Conservation (phyloP, 306 rosid species). For the Ormosia semicastrata region DNA sequence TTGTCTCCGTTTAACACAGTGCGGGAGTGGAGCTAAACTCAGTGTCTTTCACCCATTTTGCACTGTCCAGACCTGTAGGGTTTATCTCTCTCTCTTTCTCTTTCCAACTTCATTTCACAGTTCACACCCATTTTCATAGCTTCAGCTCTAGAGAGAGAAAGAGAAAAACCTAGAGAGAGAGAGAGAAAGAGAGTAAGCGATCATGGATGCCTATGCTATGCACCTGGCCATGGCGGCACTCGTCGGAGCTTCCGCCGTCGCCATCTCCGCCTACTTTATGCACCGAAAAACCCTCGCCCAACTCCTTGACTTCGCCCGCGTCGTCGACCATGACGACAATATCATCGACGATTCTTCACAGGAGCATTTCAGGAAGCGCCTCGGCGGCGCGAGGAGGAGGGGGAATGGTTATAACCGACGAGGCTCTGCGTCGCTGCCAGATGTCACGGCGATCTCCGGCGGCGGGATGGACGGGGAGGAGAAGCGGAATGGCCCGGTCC, state of each 20-base stretch:
- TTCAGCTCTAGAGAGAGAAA: not conserved
- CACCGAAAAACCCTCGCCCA: conserved; percentile 78
- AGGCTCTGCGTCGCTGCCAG: conserved; percentile 58
- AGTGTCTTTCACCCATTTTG: too few relatives aligned
- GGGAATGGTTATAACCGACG: conserved; percentile 42
- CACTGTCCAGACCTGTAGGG: not conserved
- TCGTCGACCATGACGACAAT: conserved; percentile 47
- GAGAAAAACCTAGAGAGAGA: not conserved
- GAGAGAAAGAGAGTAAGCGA: not conserved
- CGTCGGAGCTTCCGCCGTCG: conserved; percentile 81
- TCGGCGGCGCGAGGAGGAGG: conserved; percentile 35
- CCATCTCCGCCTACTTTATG: conserved; percentile 71
- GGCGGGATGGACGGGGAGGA: conserved; percentile 48
- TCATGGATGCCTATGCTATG: conserved; percentile 64
- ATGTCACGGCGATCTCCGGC: conserved; percentile 45
- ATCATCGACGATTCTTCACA: conserved; percentile 32
- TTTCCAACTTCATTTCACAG: not conserved
- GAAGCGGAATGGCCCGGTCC: conserved; percentile 45
- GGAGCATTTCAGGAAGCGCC: conserved; percentile 44
- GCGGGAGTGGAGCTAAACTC: too few relatives aligned
- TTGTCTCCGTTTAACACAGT: too few relatives aligned
- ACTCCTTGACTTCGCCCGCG: conserved; percentile 67
- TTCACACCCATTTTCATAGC: not conserved
- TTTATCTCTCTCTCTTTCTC: not conserved
- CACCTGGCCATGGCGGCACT: conserved; percentile 87